Base-by-base conservation (phyloP, 805 yeast species). In the Tanozyma kutaoensis region DNA sequence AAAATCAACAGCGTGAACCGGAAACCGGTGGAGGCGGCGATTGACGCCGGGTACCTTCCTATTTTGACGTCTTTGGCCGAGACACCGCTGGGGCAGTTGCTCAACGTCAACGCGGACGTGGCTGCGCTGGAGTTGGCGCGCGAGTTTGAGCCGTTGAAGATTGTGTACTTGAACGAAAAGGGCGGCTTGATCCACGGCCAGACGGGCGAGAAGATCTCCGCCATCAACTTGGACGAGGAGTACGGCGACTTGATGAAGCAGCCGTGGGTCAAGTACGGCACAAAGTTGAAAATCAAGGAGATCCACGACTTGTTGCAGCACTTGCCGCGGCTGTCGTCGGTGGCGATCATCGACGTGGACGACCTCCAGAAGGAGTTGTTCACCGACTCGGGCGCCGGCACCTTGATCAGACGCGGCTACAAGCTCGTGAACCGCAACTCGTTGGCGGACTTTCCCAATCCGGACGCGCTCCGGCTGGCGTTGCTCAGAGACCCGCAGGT, bases 331-430 rank as follows among this genome's bases (percentile, higher is more conserved):
- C 82, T 96, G 3, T 85, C 96, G 1, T 85, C 96, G 4, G 99
- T 91, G 26, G 98, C 99, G 24, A 91, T 91, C 50, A 91, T 91
- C 43, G 81, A 88, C 40, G 96, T 91, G 24, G 72, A 81, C 43
- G 96, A 91, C 50, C 68, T 91, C 46, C 97, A 91, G 59, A 91
- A 88, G 52, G 99, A 91, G 56, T 70, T 91, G 46, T 91, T 91
- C 59, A 91, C 99, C 22, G 98, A 91, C 53, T 79, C 95, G 12
- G 99, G 99, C 55, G 99, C 98, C 17, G 99, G 99, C 48, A 91
- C 99, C 24, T 67, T 91, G 62, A 85, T 91, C 44, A 79, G 98
- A 69, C 76, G 98, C 55, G 99, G 99, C 36, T 82, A 88, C 61
- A 84, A 82, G 58, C 66, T 91, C 39, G 52, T 77, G 31, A 75